These are phyloP conservation scores for Marasmius fiardii DNA, from an alignment of 1,284 basidiomycete species.

Conservation along the genomic window DNA sequence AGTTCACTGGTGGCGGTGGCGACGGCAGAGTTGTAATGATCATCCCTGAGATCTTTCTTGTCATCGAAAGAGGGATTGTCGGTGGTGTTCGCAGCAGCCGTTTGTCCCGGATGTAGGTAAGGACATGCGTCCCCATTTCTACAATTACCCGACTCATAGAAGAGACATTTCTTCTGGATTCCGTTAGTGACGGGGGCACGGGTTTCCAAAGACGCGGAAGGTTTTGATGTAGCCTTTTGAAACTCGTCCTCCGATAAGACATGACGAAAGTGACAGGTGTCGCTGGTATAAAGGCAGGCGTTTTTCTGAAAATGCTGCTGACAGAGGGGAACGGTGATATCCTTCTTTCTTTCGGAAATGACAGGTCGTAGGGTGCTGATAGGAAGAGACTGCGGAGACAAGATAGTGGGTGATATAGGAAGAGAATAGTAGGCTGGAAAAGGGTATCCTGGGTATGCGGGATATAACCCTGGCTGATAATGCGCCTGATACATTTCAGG, in stretches of 20 bases:
- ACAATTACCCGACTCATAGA: conserved; percentile 3
- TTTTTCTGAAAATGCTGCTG: background rate
- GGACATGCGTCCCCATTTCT: conserved; percentile 3
- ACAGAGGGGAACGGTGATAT: background rate
- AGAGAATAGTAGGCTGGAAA: background rate
- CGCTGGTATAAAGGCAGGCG: background rate
- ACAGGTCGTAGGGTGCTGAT: background rate
- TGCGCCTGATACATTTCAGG: too few species aligned
- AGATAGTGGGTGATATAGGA: background rate
- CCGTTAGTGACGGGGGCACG: background rate
- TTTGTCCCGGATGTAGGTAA: background rate
- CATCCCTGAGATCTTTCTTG: too few species aligned
- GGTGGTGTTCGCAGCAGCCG: background rate
- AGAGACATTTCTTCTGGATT: background rate
- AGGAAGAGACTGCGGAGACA: background rate
- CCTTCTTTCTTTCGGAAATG: background rate
- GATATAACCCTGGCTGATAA: too few species aligned
- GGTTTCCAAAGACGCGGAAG: background rate
- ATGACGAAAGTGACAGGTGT: background rate
- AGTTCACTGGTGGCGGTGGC: too few species aligned
- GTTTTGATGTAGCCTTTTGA: background rate
- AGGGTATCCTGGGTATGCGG: too few species aligned
- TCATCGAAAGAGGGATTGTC: too few species aligned
- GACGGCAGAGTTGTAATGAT: too few species aligned
- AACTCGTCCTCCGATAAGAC: background rate